These are phyloP conservation scores for Wickerhamomyces mucosus DNA, from an alignment of 805 yeast genomes.

Conservation along the genomic window DNA sequence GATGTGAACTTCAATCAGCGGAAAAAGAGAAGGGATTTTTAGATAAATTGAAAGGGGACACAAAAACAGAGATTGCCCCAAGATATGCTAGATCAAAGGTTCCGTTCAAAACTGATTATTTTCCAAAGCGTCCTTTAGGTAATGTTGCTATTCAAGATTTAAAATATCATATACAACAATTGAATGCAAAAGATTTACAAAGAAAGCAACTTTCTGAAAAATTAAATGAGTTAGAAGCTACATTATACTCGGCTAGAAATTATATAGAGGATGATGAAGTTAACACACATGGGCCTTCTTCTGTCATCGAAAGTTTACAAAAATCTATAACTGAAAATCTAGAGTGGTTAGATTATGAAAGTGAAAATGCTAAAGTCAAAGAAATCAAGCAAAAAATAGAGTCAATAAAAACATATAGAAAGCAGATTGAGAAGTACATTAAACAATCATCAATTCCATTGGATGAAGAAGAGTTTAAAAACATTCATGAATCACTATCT, in stretches of 20 bases:
- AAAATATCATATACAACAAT: constrained; percentile 36
- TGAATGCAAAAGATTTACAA: constrained; percentile 47
- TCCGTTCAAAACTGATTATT: constrained; percentile 23
- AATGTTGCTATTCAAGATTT: constrained; percentile 36
- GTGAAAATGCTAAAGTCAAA: constrained; percentile 37
- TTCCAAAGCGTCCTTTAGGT: constrained; percentile 40
- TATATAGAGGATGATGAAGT: constrained; percentile 41
- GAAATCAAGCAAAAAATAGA: constrained; percentile 27
- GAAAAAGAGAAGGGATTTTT: no score
- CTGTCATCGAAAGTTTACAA: constrained; percentile 27
- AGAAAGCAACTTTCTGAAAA: constrained; percentile 45
- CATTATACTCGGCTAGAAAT: constrained; percentile 61
- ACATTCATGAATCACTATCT: constrained; percentile 33
- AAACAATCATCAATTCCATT: constrained; percentile 38
- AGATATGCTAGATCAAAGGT: constrained; percentile 16
- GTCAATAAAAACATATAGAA: constrained; percentile 18
- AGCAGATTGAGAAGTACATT: constrained; percentile 28
- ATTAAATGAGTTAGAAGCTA: constrained; percentile 61
- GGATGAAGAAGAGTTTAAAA: constrained; percentile 34
- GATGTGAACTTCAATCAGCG: constrained; percentile 26
- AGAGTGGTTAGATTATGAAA: constrained; percentile 75
- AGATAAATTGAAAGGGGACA: constrained; percentile 11
- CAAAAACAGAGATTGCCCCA: constrained; percentile 11
- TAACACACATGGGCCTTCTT: constrained; percentile 29
- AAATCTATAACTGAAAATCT: constrained; percentile 36